These are phyloP conservation scores for Pseudogymnoascus pannorum DNA, from an alignment of 2,329 filamentous ascomycete species.

Conservation along the genomic window DNA sequence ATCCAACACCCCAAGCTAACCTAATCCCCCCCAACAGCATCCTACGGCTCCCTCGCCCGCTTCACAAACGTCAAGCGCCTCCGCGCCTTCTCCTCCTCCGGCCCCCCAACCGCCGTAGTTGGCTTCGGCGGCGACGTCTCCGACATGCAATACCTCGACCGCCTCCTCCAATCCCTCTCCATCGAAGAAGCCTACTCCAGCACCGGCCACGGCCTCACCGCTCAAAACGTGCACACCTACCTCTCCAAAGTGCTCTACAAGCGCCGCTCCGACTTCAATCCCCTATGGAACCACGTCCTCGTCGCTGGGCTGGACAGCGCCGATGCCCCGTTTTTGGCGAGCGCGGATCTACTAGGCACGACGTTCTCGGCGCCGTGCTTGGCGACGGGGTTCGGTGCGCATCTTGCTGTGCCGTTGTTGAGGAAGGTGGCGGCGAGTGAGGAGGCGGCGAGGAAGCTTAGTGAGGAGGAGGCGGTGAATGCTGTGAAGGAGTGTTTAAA, in stretches of 20 bases:
- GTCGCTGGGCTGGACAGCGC: constrained; percentile 81
- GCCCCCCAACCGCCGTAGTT: constrained; percentile 57
- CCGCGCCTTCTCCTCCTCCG: constrained; percentile 71
- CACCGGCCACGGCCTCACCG: constrained; percentile 57
- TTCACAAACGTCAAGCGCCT: constrained; percentile 97
- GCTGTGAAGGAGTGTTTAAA: constrained; percentile 94
- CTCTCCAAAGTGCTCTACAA: constrained; percentile 93
- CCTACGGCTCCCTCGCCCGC: constrained; percentile 92
- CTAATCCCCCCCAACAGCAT: constrained; percentile 50
- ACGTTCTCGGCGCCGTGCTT: constrained; percentile 83
- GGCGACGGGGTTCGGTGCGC: constrained; percentile 87
- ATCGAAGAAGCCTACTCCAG: constrained; percentile 79
- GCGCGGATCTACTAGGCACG: constrained; percentile 85
- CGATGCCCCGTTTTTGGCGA: constrained; percentile 79
- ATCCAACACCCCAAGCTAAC: constrained; percentile 16
- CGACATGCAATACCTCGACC: constrained; percentile 98
- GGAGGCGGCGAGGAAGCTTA: constrained; percentile 62
- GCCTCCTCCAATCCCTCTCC: constrained; percentile 77
- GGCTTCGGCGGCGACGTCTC: constrained; percentile 96
- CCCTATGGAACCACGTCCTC: constrained; percentile 92
- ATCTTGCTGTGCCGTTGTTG: constrained; percentile 88
- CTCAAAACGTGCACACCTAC: constrained; percentile 94
- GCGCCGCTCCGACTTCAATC: constrained; percentile 91
- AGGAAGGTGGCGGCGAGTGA: constrained; percentile 79
- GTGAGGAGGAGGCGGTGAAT: constrained; percentile 69